Evolutionary conservation across 305 asterid genomes (phyloP), one percentile per base, ranked within the genome.

Genomic region (Ruellia speciosa): DNA sequence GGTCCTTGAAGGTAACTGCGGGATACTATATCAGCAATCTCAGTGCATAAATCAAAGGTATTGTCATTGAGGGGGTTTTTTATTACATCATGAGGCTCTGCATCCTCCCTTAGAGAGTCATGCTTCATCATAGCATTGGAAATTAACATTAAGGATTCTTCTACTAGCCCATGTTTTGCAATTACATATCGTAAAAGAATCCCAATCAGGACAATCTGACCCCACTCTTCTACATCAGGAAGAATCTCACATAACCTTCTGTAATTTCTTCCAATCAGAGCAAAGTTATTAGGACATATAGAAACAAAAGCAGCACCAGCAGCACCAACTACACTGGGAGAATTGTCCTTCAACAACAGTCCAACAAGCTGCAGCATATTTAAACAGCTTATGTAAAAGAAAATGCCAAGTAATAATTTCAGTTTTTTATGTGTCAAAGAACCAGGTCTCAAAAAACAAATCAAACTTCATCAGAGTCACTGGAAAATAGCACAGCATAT

Each of bases 171-270:
- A 46, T 88, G 95, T 77, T 76, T 86, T 54, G 95, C 99, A 79
- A 88, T 84, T 59, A 63, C 87, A 78, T 84, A 92, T 54, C 99
- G 83, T 50, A 86, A 66, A 69, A 92, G 95, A 75, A 84, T 76
- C 74, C 87, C 95, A 41, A 77, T 83, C 77, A 86, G 77, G 72
- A 82, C 77, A 77, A 92, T 84, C 74, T 88, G 99, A 70, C 95
- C 95, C 97, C 97, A 88, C 74, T 88, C 97, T 75, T 88, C 99
- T 62, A 92, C 94, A 72, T 92, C 99, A 49, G 90, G 95, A 69
- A 92, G 96, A 70, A 75, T 92, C 78, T 86, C 94, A 20, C 99
- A 92, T 75, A 92, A 75, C 60, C 75, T 82, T 84, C 67, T 84
- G 74, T 80, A 92, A 66, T 74, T 80, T 86, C 79, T 84, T 75